phyloP scores from a whole-genome alignment of 306 rosid genomes.

The Hippophae rhamnoides region DNA sequence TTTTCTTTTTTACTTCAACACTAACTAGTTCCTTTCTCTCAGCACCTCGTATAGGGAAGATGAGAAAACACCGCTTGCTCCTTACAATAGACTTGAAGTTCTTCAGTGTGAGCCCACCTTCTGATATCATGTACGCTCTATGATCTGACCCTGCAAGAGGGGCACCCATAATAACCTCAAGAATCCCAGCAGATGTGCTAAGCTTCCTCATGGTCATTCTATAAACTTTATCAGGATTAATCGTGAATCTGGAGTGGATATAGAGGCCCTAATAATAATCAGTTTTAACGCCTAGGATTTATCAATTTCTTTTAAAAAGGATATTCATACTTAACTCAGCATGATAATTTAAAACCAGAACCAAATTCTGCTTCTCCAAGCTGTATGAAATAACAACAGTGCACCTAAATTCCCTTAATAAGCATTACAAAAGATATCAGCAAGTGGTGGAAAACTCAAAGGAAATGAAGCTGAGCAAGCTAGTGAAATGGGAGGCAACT shows the following conservation, averaged over 20 bases:
- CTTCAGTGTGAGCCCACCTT: conserved; percentile 78
- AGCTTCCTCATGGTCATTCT: conserved; percentile 93
- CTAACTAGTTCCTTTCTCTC: conserved; percentile 92
- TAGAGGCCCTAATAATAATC: conserved; percentile 63
- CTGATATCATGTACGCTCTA: conserved; percentile 94
- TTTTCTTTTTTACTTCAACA: conserved; percentile 81
- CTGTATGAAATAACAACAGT: no score
- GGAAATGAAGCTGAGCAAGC: no score
- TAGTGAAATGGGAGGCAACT: no score
- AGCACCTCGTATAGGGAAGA: conserved; percentile 83
- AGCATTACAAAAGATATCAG: no score
- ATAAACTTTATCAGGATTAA: conserved; percentile 90
- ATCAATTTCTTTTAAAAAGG: no score
- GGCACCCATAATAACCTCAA: conserved; percentile 98
- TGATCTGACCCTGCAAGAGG: conserved; percentile 92
- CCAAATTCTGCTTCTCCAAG: no score
- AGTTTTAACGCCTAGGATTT: no score
- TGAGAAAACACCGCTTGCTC: conserved; percentile 83
- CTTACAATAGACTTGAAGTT: conserved; percentile 62
- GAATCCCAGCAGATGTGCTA: conserved; percentile 87
- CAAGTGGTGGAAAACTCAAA: no score
- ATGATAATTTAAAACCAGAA: no score
- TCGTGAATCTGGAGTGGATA: conserved; percentile 56
- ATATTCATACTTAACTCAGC: no score
- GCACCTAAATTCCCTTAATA: no score